Conservation (phyloP, 306 rosid genomes). For the Neltuma alba region DNA sequence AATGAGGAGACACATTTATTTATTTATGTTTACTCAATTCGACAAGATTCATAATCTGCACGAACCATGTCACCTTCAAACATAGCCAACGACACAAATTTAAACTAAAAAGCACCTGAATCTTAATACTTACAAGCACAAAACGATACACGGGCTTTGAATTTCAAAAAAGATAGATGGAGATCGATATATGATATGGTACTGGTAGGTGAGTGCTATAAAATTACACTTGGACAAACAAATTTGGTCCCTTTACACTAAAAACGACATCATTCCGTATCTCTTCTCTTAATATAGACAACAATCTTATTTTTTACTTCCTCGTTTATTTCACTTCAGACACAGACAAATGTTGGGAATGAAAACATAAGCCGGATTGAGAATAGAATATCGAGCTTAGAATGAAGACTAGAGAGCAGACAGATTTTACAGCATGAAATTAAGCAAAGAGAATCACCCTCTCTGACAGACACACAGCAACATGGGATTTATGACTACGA, state of each 20-base stretch:
- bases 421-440: neutral
- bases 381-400: neutral
- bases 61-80: neutral
- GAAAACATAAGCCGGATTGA: neutral
- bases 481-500: neutral
- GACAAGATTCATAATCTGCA: neutral
- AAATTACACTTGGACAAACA: neutral
- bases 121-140: neutral
- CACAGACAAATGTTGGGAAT: neutral
- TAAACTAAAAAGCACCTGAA: neutral
- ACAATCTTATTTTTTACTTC: neutral
- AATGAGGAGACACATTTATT: neutral
- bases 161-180: neutral
- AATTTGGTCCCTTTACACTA: neutral
- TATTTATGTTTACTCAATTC: neutral
- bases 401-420: neutral
- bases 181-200: too few relatives aligned
- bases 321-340: neutral
- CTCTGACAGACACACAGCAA: neutral
- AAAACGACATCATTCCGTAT: slow-evolving; percentile 1
- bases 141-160: neutral
- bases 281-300: neutral
- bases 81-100: neutral
- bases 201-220: neutral
- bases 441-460: neutral